Base-by-base conservation (phyloP, 2,329 filamentous ascomycete species). In the Pseudogymnoascus sp. region DNA sequence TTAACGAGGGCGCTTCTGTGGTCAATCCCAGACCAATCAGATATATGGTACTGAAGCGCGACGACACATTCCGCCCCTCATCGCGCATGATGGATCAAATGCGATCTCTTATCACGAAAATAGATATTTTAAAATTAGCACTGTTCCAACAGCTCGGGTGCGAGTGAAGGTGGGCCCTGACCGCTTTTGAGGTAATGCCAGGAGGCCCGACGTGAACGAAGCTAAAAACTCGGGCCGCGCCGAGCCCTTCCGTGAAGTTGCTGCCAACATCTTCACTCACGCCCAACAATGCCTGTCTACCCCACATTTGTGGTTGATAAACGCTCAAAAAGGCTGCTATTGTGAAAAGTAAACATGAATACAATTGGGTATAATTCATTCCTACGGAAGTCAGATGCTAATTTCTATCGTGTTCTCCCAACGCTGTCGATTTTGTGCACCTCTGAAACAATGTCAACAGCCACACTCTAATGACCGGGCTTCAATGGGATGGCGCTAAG, bases 401-500 rank as follows among this genome's bases (percentile, higher is more conserved):
- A 53, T 53, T 53, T 31, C 18, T 28, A 53, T 53, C 14, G 25
- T 53, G 21, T 50, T 16, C 4, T 53, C 14, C 8, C 6, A 31
- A 8, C 14, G 4, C 46, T 14, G 31, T 18, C 46, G 46, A 53
- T 31, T 53, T 10, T 18, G 14, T n/a, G 5, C 10, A 2, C 25
- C 7, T 8, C 23, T 11, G 7, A 31, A 53, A 31, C 14, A 14
- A 28, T 12, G 18, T 18, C n/a, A 6, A 31, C n/a, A 16, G 23
- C 23, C 14, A 16, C 23, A 28, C 44, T 28, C 6, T 16, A 23
- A 11, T 12, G 23, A 5, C 14, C 11, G 16, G 21, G 28, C 46
- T 31, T 31, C 6, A 7, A 28, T n/a, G 12, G 21, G 16, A 31
- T 53, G 46, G 23, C n/a, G 25, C n/a, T 8, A 83, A 70, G 66